phyloP scores from a whole-genome alignment of 1,139 yeast species.

The Meyerozyma carpophila region DNA sequence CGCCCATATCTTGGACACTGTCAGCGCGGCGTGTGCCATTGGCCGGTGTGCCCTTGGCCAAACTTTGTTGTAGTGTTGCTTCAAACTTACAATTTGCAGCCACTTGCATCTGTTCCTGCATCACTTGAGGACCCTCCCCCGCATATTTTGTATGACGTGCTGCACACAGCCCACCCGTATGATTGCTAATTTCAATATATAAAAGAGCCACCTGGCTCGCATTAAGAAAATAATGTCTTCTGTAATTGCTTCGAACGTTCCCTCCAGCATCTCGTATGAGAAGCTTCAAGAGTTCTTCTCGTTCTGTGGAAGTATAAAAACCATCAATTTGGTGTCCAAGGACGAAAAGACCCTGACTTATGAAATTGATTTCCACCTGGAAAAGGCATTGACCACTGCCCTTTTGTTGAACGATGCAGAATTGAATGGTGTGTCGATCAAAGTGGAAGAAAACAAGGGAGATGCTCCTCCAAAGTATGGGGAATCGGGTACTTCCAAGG shows the following conservation, averaged over 20 bases:
- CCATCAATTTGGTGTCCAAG: constrained; percentile 32
- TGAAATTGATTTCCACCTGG: constrained; percentile 49
- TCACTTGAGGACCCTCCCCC: not conserved
- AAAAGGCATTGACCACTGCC: constrained; percentile 71
- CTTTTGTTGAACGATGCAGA: constrained; percentile 69
- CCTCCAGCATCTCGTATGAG: constrained; percentile 46
- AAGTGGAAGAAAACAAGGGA: constrained; percentile 31
- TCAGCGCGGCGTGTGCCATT: constrained; percentile 83
- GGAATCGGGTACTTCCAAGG: constrained; percentile 4
- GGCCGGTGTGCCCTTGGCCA: constrained; percentile 95
- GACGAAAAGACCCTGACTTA: constrained; percentile 30
- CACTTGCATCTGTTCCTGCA: not conserved
- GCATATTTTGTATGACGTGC: not conserved
- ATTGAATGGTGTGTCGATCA: constrained; percentile 52
- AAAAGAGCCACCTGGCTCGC: not conserved
- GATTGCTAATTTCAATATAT: not conserved
- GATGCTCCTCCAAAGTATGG: constrained; percentile 12
- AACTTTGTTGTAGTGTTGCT: constrained; percentile 51
- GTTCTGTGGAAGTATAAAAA: constrained; percentile 66
- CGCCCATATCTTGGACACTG: constrained; percentile 74
- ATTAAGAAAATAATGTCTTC: constrained; percentile 24
- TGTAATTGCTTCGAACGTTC: constrained; percentile 57
- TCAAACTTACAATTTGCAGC: not conserved
- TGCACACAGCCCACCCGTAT: not conserved
- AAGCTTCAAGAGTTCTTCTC: constrained; percentile 67